A percentile compares a stretch with the other conserved stretches of the same genome.
Evolutionary conservation across 441 rosid genomes (phyloP).

Genomic region (Pelargonium cotyledonis): DNA sequence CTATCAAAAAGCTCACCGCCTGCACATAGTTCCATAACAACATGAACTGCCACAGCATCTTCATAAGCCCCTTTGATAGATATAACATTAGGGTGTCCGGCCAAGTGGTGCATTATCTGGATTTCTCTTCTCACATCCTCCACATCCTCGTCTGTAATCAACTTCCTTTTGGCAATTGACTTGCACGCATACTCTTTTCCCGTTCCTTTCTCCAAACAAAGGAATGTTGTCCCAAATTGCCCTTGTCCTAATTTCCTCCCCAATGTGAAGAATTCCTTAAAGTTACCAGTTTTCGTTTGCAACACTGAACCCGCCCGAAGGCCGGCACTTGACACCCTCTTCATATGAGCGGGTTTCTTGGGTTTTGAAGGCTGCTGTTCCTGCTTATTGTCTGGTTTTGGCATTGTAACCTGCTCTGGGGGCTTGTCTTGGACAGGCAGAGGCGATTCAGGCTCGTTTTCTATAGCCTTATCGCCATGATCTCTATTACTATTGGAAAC

Average conservation of each 20-base stretch:
- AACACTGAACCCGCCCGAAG: conserved; percentile 67
- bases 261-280: conserved; percentile 59
- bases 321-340: conserved; percentile 79
- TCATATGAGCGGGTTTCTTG: conserved; percentile 59
- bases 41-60: conserved; percentile 78
- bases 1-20: conserved; percentile 97
- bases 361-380: conserved; percentile 31
- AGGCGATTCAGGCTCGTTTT: conserved; percentile 46
- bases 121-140: conserved; percentile 92
- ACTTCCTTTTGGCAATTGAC: conserved; percentile 87
- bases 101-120: conserved; percentile 94
- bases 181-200: conserved; percentile 73
- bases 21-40: conserved; percentile 85
- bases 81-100: conserved; percentile 82
- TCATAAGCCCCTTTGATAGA: conserved; percentile 87
- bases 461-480: conserved; percentile 22
- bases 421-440: conserved; percentile 65
- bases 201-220: conserved; percentile 59
- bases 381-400: conserved; percentile 35
- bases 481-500: conserved; percentile 34
- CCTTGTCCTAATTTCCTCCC: conserved; percentile 97
- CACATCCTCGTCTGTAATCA: conserved; percentile 76
- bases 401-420: conserved; percentile 51
- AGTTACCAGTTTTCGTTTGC: conserved; percentile 63
- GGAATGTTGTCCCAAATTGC: conserved; percentile 79